Base-by-base conservation (phyloP, 2,329 filamentous ascomycete species). In the Zasmidium citrigriseum region DNA sequence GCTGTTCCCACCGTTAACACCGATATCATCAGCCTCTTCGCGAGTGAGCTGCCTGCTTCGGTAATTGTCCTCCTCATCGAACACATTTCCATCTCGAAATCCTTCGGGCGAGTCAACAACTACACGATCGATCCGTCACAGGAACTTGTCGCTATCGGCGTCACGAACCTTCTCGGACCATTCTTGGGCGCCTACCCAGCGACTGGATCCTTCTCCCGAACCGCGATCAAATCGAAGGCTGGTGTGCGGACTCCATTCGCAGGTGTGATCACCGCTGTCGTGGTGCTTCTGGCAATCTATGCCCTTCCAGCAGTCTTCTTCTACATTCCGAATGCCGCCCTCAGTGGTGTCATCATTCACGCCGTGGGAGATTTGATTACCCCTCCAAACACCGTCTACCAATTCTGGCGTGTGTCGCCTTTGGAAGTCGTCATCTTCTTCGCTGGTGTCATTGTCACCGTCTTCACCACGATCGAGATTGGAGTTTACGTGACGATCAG, bases 41-140 rank as follows among this genome's bases (percentile, higher is more conserved):
- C 83, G 1, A 80, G 81, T 46, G 83, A 97, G 63, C 79, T 98
- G 3, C 95, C 95, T 0, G 89, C 90, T 7, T 88, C 89, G 0
- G 87, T 97, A 53, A 96, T 98, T 64, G 93, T 99, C n/a, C 82
- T 98, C 57, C 82, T 98, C 34, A 96, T 98, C 61, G 95, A 98
- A 76, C 93, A 98, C 73, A 96, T 98, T 68, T 92, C 93, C 49
- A 97, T 98, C 63, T 91, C 93, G 18, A 99, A 98, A 75, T 97
- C 93, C 0, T 98, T 99, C 67, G 95, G 95, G 10, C 86, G 93
- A 59, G 85, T 97, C 68, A 98, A 97, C 80, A 96, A 96, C 78
- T 99, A 99, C 76, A 88, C 86, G 16, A 97, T 99, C 72, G 88
- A 97, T 67, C 93, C 95, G 0, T 97, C 93, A 0, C 93, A 99